phyloP scores from a whole-genome alignment of 2,329 filamentous ascomycete genomes.

The Monascus ruber region DNA sequence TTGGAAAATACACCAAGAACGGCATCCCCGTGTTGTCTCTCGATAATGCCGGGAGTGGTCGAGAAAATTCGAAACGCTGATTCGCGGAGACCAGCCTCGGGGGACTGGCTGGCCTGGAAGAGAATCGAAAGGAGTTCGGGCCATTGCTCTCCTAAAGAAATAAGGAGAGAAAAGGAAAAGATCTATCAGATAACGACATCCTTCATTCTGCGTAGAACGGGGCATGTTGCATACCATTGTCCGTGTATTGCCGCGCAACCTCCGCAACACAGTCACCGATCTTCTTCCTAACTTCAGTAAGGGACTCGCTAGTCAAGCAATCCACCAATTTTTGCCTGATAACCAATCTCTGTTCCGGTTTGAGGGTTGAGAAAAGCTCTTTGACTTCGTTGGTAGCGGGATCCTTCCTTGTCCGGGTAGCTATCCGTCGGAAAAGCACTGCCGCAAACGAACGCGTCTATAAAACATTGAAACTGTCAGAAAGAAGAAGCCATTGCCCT shows the following conservation, averaged over 20 bases:
- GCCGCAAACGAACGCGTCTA: constrained; percentile 84
- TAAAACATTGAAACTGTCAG: not conserved
- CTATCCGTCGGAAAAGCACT: constrained; percentile 87
- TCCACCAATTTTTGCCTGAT: constrained; percentile 79
- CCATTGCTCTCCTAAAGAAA: constrained; percentile 63
- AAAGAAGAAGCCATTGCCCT: not conserved
- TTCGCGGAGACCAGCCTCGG: constrained; percentile 74
- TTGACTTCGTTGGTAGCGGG: constrained; percentile 54
- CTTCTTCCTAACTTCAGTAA: constrained; percentile 75
- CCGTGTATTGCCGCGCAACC: constrained; percentile 85
- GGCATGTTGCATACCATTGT: constrained; percentile 56
- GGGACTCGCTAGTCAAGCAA: constrained; percentile 60
- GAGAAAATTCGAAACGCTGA: constrained; percentile 91
- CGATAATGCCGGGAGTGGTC: constrained; percentile 88
- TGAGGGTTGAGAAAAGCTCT: constrained; percentile 77
- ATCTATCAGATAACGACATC: constrained; percentile 4
- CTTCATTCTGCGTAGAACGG: not conserved
- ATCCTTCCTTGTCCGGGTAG: constrained; percentile 76
- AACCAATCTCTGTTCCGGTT: constrained; percentile 58
- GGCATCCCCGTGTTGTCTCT: constrained; percentile 87
- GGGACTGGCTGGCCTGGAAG: constrained; percentile 81
- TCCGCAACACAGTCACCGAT: constrained; percentile 96
- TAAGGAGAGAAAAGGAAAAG: constrained; percentile 3
- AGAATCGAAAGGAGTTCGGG: constrained; percentile 75
- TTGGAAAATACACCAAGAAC: constrained; percentile 79